phyloP scores from a whole-genome alignment of 1,284 basidiomycete genomes.

The Cryptococcus sp. region DNA sequence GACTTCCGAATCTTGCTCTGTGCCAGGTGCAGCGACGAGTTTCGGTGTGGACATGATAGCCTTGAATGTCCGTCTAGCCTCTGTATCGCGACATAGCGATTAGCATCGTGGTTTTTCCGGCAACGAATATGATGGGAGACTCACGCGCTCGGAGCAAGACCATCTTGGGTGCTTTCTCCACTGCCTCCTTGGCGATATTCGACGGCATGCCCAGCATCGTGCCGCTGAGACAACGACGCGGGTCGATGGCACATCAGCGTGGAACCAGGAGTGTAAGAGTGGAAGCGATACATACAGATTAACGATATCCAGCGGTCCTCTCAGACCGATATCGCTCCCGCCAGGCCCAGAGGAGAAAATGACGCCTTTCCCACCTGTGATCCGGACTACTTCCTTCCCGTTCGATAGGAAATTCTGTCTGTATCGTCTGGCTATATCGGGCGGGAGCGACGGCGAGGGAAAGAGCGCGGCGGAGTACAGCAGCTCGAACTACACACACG shows the following conservation, averaged over 20 bases:
- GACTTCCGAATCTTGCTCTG: neutral
- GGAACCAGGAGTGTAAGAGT: neutral
- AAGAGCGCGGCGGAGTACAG: constrained; percentile 49
- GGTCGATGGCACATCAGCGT: neutral
- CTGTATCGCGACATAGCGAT: constrained; percentile 20
- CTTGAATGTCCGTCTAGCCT: constrained; percentile 50
- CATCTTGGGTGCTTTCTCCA: constrained; percentile 41
- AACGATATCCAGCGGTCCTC: constrained; percentile 50
- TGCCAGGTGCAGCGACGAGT: constrained; percentile 30
- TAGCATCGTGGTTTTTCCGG: neutral
- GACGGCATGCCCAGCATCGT: constrained; percentile 52
- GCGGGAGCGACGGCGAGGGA: constrained; percentile 30
- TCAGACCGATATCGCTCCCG: constrained; percentile 30
- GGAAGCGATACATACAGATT: constrained; percentile 41
- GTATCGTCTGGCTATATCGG: constrained; percentile 34
- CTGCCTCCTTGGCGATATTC: constrained; percentile 52
- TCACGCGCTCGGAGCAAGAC: constrained; percentile 52
- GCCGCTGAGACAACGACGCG: constrained; percentile 26
- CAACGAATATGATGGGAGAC: constrained; percentile 16
- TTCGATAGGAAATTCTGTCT: constrained; percentile 53
- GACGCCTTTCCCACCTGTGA: constrained; percentile 50
- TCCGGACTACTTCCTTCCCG: constrained; percentile 49
- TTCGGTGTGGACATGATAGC: constrained; percentile 45
- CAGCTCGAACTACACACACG: constrained; percentile 46
- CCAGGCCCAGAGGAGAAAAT: constrained; percentile 50